phyloP scores from a whole-genome alignment of 1,139 yeast species.

The Candida glucosophila region DNA sequence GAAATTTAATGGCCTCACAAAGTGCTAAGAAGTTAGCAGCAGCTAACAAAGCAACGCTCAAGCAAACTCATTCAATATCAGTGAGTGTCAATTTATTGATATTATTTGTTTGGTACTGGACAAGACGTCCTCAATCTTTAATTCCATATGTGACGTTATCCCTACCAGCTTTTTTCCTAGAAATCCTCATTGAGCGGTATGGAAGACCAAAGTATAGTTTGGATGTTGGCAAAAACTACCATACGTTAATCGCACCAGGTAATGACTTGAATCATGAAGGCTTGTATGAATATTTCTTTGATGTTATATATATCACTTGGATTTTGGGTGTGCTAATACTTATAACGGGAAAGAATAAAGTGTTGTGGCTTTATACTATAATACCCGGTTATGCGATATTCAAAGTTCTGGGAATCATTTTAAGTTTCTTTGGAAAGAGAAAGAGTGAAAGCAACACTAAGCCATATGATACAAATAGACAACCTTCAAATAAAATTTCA shows the following conservation, averaged over 20 bases:
- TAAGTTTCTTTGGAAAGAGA: conserved; percentile 13
- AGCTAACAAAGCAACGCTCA: conserved; percentile 45
- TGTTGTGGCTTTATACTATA: conserved; percentile 48
- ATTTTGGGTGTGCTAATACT: conserved; percentile 48
- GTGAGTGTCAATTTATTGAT: conserved; percentile 33
- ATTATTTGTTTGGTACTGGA: conserved; percentile 28
- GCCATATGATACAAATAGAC: conserved; percentile 36
- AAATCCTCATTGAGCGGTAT: conserved; percentile 50
- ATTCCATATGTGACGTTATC: conserved; percentile 48
- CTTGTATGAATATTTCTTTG: conserved; percentile 70
- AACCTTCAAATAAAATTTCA: conserved; percentile 38
- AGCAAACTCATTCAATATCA: conserved; percentile 45
- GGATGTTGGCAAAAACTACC: conserved; percentile 24
- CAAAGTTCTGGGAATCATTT: conserved; percentile 29
- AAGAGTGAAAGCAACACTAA: conserved; percentile 8
- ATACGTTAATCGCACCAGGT: conserved; percentile 43
- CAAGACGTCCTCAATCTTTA: conserved; percentile 47
- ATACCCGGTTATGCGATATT: conserved; percentile 48
- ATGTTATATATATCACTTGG: conserved; percentile 65
- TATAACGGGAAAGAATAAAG: conserved; percentile 46
- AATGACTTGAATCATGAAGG: conserved; percentile 61
- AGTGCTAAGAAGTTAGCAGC: conserved; percentile 63
- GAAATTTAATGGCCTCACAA: conserved; percentile 42
- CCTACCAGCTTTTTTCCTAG: conserved; percentile 47
- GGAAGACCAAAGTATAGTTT: conserved; percentile 56